These are phyloP conservation scores for Zanthoxylum bungeanum DNA, from an alignment of 345 rosid genomes.

Conservation along the genomic window DNA sequence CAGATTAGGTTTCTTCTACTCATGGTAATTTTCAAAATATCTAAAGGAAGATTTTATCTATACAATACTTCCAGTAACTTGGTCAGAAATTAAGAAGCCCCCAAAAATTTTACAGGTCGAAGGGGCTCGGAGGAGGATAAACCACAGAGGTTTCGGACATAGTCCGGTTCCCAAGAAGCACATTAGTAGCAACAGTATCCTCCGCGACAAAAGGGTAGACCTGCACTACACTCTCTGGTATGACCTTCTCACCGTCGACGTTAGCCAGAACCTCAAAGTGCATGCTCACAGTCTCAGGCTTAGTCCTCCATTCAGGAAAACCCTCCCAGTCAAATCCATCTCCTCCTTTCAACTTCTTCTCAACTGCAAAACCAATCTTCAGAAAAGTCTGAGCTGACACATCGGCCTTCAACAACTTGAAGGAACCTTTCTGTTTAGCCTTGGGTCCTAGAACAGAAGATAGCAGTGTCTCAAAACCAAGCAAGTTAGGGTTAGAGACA, in stretches of 20 bases:
- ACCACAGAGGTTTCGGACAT: slow-evolving; percentile 54
- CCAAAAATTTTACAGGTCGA: slow-evolving; percentile 45
- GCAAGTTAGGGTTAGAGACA: slow-evolving; percentile 65
- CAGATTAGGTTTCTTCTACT: slow-evolving; percentile 5
- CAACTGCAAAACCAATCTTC: slow-evolving; percentile 84
- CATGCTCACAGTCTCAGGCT: slow-evolving; percentile 66
- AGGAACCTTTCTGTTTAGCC: slow-evolving; percentile 62
- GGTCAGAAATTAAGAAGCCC: not conserved
- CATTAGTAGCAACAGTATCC: slow-evolving; percentile 53
- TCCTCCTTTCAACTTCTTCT: slow-evolving; percentile 67
- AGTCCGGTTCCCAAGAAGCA: slow-evolving; percentile 49
- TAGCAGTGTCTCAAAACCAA: slow-evolving; percentile 71
- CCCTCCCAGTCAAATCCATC: slow-evolving; percentile 33
- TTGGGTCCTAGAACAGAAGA: slow-evolving; percentile 78
- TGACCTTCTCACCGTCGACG: slow-evolving; percentile 71
- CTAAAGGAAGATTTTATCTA: not conserved
- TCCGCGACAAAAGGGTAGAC: slow-evolving; percentile 61
- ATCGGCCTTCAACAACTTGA: slow-evolving; percentile 72
- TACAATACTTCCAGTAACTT: slow-evolving; percentile 2
- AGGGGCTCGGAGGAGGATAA: slow-evolving; percentile 59
- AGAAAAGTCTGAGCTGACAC: slow-evolving; percentile 78
- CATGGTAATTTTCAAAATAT: not conserved
- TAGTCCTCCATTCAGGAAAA: slow-evolving; percentile 78
- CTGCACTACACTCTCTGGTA: slow-evolving; percentile 67
- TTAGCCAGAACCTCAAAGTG: slow-evolving; percentile 90